Evolutionary conservation across 768 basidiomycete genomes (phyloP), one percentile per base, ranked within the genome.

Genomic region (Grammothele lineata): DNA sequence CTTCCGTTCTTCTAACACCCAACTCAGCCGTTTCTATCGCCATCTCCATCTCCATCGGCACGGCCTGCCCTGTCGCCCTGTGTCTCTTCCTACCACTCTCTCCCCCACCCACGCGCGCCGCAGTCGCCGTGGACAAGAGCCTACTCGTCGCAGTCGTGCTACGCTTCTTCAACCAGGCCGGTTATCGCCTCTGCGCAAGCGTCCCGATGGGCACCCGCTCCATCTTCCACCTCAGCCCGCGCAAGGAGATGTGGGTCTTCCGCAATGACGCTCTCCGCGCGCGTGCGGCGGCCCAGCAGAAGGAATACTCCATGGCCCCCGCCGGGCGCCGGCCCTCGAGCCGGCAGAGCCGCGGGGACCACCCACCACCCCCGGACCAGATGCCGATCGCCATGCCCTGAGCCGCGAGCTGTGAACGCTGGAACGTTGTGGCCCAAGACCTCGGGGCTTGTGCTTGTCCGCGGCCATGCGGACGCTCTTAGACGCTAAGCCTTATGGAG

Each of bases 181-280:
- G 81, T 10, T 89, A 76, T 62, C 72, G 74, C 39, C 74, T 90
- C 12, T 78, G 83, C 53, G 82, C 84, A 2, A 76, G 81, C 18
- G 63, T 90, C n/a, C 77, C 80, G 0, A 72, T 90, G 57, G 79
- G 72, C 1, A 57, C 65, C 5, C 47, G 57, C 10, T 67, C 69
- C 4, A 51, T 70, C 23, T 55, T 73, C 39, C 67, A 69, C 19
- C 57, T 76, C 21, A 64, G 69, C 14, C 57, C 63, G 14, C 71
- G 73, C 47, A 76, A 71, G 56, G 85, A 87, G 60, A 56, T 85
- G 14, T 78, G 85, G 67, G 70, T 88, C 21, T 86, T 88, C 69
- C 75, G 74, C 54, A 32, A 58, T 57, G 48, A 46, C 48, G 46
- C 66, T 57, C 44, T 53, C 43, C 56, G 63, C 44, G n/a, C n/a